These are phyloP conservation scores for Paramarasmius palmivorus DNA, from an alignment of 1,284 basidiomycete genomes.

Conservation along the genomic window DNA sequence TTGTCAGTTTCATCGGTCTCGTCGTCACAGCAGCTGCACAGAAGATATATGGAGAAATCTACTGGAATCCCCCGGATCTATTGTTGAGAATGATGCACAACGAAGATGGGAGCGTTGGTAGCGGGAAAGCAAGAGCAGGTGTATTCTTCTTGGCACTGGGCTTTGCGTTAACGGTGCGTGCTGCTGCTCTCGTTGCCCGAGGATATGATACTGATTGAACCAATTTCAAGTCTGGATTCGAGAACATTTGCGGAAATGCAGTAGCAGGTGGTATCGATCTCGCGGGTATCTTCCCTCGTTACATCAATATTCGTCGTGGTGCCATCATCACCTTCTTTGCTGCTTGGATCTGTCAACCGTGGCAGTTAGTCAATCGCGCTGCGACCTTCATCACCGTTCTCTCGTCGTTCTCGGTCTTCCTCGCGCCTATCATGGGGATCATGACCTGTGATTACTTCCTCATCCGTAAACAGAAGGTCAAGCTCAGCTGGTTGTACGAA, in stretches of 20 bases:
- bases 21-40: constrained; percentile 18
- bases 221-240: constrained; percentile 14
- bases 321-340: constrained; percentile 21
- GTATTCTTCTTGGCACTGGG: constrained; percentile 20
- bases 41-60: constrained; percentile 19
- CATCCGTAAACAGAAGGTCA: constrained; percentile 14
- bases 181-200: background rate
- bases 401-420: constrained; percentile 22
- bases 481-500: constrained; percentile 12
- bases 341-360: constrained; percentile 19
- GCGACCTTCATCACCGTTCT: constrained; percentile 21
- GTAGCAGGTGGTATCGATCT: constrained; percentile 20
- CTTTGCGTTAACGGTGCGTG: constrained; percentile 15
- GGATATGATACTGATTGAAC: background rate
- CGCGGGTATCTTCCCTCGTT: constrained; percentile 19
- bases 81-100: constrained; percentile 19
- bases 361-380: constrained; percentile 20
- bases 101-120: constrained; percentile 11
- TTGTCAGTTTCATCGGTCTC: constrained; percentile 18
- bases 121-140: constrained; percentile 16
- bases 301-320: constrained; percentile 24
- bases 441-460: constrained; percentile 17
- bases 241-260: constrained; percentile 20
- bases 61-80: constrained; percentile 22
- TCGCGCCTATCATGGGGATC: constrained; percentile 19